A percentile compares a stretch with the other conserved stretches of the same genome.
Evolutionary conservation across 1,284 basidiomycete species (phyloP).

Genomic region (Apiotrichum siamense): DNA sequence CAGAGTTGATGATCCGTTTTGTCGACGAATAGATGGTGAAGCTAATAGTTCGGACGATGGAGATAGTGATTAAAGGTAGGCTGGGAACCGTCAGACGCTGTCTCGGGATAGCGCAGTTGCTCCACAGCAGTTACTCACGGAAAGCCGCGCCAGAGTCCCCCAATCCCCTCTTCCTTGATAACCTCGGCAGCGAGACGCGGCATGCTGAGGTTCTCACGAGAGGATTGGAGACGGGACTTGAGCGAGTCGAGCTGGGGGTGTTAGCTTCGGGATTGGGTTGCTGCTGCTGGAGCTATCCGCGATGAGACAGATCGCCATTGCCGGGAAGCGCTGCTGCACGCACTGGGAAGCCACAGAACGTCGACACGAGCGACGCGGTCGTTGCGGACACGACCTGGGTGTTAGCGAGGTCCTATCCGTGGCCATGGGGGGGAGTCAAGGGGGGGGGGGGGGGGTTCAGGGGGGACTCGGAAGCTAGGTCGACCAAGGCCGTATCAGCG

Average conservation of each 20-base stretch:
- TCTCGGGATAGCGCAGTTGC: neutral
- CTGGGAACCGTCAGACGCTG: conserved; percentile 33
- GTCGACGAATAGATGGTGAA: conserved; percentile 91
- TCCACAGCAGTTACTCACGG: conserved; percentile 24
- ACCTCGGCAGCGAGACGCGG: conserved; percentile 59
- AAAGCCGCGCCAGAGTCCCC: conserved; percentile 54
- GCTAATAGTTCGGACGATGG: conserved; percentile 82
- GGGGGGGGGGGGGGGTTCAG: no score
- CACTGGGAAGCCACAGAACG: conserved; percentile 48
- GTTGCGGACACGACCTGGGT: conserved; percentile 43
- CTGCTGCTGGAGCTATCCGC: no score
- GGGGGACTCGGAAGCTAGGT: no score
- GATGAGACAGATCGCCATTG: neutral
- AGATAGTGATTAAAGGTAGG: conserved; percentile 93
- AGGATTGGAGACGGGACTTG: conserved; percentile 84
- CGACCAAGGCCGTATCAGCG: no score
- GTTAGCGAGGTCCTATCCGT: conserved; percentile 1
- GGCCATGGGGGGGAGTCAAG: no score
- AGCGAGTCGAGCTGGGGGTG: conserved; percentile 66
- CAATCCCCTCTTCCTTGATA: conserved; percentile 82
- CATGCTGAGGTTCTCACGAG: conserved; percentile 66
- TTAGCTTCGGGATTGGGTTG: neutral
- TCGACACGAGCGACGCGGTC: conserved; percentile 46
- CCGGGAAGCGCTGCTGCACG: neutral
- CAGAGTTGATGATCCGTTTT: conserved; percentile 66